Conservation (phyloP, 2,329 filamentous ascomycete species). For the Esteya vermicola region DNA sequence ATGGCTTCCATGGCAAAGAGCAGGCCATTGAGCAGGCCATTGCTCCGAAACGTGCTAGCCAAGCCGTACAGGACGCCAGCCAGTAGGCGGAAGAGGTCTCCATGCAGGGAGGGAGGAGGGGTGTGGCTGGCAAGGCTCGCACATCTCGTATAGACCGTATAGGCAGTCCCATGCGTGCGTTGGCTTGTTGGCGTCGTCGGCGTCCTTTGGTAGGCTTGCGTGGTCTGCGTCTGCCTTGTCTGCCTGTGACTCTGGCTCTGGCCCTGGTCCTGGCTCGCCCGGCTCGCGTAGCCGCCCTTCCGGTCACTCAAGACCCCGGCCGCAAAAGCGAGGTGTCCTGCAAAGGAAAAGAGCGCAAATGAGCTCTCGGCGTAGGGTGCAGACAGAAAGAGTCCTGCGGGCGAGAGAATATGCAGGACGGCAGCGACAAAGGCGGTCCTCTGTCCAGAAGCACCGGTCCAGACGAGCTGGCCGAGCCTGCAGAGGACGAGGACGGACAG, state of each 20-base stretch:
- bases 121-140: too few species aligned
- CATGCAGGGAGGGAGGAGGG: conserved; percentile 11
- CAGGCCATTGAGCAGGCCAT: conserved; percentile 71
- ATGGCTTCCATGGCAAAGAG: conserved; percentile 54
- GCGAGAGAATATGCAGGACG: conserved; percentile 67
- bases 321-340: conserved; percentile 57
- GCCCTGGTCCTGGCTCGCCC: too few species aligned
- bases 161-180: too few species aligned
- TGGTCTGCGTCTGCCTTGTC: too few species aligned
- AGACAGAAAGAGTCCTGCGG: conserved; percentile 78
- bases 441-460: conserved; percentile 4
- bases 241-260: too few species aligned
- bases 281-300: too few species aligned
- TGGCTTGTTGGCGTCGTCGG: too few species aligned
- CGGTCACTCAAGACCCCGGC: conserved; percentile 22
- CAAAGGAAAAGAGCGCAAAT: conserved; percentile 65
- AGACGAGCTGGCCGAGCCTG: conserved; percentile 9
- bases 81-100: conserved; percentile 39
- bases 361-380: conserved; percentile 72
- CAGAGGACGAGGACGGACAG: conserved; percentile 38
- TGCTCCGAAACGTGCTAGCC: conserved; percentile 65
- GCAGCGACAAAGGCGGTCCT: conserved; percentile 48
- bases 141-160: too few species aligned
- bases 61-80: conserved; percentile 58
- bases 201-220: too few species aligned